A percentile compares a stretch with the other conserved stretches of the same genome.
These are phyloP conservation scores for Cornus controversa DNA, from an alignment of 148 eudicot genomes.

Conservation along the genomic window DNA sequence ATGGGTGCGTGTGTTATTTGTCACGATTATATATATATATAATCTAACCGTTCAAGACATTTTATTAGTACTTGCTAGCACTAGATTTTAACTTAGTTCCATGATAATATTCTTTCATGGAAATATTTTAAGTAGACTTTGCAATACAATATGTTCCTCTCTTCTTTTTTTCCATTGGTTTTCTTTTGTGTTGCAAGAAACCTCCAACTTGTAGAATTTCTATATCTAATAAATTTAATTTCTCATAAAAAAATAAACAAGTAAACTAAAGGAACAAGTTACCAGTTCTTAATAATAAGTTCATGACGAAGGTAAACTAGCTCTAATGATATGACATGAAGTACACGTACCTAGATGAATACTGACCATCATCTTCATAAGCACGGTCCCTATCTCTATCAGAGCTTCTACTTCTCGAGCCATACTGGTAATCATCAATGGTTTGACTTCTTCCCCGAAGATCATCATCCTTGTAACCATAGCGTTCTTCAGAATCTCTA, in stretches of 20 bases:
- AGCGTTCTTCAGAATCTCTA: slow-evolving; percentile 68
- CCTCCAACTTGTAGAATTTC: not conserved
- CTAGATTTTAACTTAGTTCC: not conserved
- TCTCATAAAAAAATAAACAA: not conserved
- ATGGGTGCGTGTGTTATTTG: too few species aligned
- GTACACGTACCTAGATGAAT: slow-evolving; percentile 67
- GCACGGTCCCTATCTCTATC: slow-evolving; percentile 67
- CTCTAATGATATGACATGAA: not conserved
- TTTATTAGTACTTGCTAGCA: not conserved
- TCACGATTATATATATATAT: too few species aligned
- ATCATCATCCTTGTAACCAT: slow-evolving; percentile 71
- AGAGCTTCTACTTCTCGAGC: slow-evolving; percentile 81
- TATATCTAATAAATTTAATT: not conserved
- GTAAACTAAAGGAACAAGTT: not conserved
- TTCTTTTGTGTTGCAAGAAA: not conserved
- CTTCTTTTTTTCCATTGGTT: not conserved
- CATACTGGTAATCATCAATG: slow-evolving; percentile 54
- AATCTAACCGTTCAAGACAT: not conserved
- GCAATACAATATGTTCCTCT: not conserved
- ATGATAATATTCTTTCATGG: not conserved
- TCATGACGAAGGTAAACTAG: not conserved
- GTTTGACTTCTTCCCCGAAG: slow-evolving; percentile 69
- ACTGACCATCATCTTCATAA: slow-evolving; percentile 78
- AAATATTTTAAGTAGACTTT: not conserved
- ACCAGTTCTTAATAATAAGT: not conserved